Conservation (phyloP, 345 rosid species). For the Sisymbrium altissimum region DNA sequence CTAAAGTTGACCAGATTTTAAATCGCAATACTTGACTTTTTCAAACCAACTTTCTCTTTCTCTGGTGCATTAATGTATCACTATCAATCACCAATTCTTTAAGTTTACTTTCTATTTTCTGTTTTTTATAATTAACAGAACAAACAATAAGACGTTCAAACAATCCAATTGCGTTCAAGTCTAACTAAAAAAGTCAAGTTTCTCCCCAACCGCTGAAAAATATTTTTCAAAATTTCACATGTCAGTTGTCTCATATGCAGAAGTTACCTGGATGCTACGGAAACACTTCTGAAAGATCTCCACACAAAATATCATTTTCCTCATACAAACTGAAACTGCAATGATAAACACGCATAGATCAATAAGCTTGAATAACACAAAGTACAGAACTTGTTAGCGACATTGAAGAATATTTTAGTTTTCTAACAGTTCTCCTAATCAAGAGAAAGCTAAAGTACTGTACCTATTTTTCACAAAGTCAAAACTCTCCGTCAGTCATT, state of each 20-base stretch:
- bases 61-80: neutral
- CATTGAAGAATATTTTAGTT: neutral
- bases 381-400: neutral
- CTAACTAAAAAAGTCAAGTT: slow-evolving; percentile 8
- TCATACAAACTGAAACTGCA: neutral
- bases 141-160: neutral
- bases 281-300: neutral
- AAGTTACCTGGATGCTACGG: slow-evolving; percentile 11
- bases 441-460: neutral
- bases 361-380: neutral
- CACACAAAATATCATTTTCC: neutral
- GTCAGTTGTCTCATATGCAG: slow-evolving; percentile 7
- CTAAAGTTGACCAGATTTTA: slow-evolving; percentile 22
- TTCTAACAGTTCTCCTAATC: neutral
- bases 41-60: neutral
- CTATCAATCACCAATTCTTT: neutral
- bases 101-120: neutral
- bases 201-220: neutral
- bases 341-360: neutral
- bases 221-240: neutral
- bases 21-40: slow-evolving; percentile 24
- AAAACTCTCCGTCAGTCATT: slow-evolving; percentile 18
- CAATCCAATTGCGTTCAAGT: slow-evolving; percentile 1
- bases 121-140: neutral
- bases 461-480: neutral